Percentiles rank a stretch among this genome's conserved stretches.
These are phyloP conservation scores for Termitomyces sp. DNA, from an alignment of 768 basidiomycete species.

Conservation along the genomic window DNA sequence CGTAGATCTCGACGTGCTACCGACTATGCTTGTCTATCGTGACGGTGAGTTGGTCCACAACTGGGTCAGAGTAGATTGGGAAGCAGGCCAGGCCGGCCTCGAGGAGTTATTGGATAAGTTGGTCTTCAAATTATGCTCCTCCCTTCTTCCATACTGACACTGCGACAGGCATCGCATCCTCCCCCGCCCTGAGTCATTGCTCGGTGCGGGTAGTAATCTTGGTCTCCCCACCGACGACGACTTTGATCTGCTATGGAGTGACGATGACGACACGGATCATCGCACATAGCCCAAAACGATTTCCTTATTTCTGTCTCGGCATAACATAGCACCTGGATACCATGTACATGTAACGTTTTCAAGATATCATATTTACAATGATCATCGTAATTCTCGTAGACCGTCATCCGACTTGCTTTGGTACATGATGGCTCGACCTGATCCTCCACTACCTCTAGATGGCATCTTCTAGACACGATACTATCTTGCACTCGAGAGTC, in stretches of 20 bases:
- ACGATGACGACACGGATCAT: slow-evolving; percentile 38
- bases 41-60: slow-evolving; percentile 83
- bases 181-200: slow-evolving; percentile 28
- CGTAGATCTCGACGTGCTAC: slow-evolving; percentile 78
- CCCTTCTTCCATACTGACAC: slow-evolving; percentile 3
- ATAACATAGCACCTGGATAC: neutral
- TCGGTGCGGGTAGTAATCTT: slow-evolving; percentile 38
- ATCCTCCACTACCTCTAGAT: neutral
- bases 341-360: neutral
- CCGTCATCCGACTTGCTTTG: neutral
- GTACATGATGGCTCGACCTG: neutral
- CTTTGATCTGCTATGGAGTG: slow-evolving; percentile 53
- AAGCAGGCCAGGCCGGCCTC: slow-evolving; percentile 64
- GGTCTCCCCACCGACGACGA: slow-evolving; percentile 51
- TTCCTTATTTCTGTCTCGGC: neutral
- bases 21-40: slow-evolving; percentile 76
- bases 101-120: slow-evolving; percentile 69
- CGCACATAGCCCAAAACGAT: neutral
- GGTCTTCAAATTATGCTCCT: slow-evolving; percentile 18
- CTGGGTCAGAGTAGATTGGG: slow-evolving; percentile 90
- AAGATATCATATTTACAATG: neutral
- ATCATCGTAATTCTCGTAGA: too few relatives aligned
- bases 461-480: neutral
- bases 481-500: neutral
- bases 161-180: slow-evolving; percentile 39